Evolutionary conservation across 2,329 filamentous ascomycete genomes (phyloP).

Genomic region (Neurospora sp.): DNA sequence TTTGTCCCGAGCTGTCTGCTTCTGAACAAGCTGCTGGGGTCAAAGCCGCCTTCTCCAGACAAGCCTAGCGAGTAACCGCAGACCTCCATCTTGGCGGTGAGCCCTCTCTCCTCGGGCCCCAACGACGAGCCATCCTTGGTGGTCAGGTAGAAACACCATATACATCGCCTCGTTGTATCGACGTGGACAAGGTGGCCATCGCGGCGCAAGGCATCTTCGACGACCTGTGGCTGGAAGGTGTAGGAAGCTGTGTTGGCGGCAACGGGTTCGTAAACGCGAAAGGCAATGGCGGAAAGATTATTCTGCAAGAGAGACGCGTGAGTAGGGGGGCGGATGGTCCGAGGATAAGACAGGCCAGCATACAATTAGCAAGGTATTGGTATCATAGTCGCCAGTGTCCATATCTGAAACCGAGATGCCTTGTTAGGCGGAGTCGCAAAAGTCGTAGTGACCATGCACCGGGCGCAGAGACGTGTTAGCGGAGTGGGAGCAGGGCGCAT

Average conservation of each 20-base stretch:
- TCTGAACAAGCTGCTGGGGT: constrained; percentile 39
- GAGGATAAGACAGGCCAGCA: constrained; percentile 17
- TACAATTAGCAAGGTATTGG: constrained; percentile 51
- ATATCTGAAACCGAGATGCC: constrained; percentile 35
- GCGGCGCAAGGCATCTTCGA: constrained; percentile 40
- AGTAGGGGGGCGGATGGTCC: not conserved
- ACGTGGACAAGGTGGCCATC: constrained; percentile 45
- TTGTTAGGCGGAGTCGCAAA: constrained; percentile 14
- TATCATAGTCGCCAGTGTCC: constrained; percentile 55
- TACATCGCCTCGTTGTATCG: constrained; percentile 37
- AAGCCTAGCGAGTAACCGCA: constrained; percentile 34
- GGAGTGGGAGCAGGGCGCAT: constrained; percentile 10
- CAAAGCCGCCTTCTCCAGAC: constrained; percentile 41
- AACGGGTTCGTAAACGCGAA: constrained; percentile 44
- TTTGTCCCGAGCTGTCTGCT: constrained; percentile 30
- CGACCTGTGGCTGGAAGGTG: constrained; percentile 37
- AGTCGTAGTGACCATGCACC: constrained; percentile 15
- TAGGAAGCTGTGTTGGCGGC: constrained; percentile 34
- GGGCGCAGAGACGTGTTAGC: not conserved
- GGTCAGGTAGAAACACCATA: constrained; percentile 46
- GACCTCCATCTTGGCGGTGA: constrained; percentile 33
- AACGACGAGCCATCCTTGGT: constrained; percentile 29
- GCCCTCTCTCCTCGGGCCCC: constrained; percentile 17
- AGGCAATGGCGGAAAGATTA: constrained; percentile 45
- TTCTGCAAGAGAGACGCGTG: constrained; percentile 28